Percentiles rank a stretch among this genome's conserved stretches.
Conservation (phyloP, 345 rosid genomes). For the Eutrema heterophyllum region DNA sequence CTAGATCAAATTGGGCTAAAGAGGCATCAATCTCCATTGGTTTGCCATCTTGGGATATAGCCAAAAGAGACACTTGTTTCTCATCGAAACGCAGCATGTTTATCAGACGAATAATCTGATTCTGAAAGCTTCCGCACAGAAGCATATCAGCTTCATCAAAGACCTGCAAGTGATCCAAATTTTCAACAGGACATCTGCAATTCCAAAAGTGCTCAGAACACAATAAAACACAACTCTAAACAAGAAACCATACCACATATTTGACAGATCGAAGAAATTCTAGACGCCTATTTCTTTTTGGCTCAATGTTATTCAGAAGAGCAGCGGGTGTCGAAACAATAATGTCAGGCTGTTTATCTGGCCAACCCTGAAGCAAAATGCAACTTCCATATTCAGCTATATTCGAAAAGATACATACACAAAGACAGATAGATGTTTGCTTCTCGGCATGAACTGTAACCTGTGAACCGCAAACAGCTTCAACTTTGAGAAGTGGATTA, state of each 20-base stretch:
- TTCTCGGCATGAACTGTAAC: conserved; percentile 27
- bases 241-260: conserved; percentile 59
- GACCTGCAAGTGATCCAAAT: conserved; percentile 47
- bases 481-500: conserved; percentile 55
- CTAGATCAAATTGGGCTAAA: conserved; percentile 17
- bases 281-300: conserved; percentile 40
- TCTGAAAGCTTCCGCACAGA: conserved; percentile 83
- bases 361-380: conserved; percentile 78
- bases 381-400: conserved; percentile 2
- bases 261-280: conserved; percentile 64
- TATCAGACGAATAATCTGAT: conserved; percentile 75
- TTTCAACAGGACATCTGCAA: not conserved
- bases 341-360: conserved; percentile 59
- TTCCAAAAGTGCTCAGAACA: not conserved
- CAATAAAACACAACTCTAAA: conserved; percentile 34
- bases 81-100: conserved; percentile 83
- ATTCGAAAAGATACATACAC: not conserved
- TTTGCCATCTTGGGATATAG: conserved; percentile 29
- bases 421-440: not conserved
- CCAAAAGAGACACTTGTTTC: conserved; percentile 55
- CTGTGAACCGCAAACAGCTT: conserved; percentile 75
- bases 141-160: conserved; percentile 99
- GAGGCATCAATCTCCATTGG: conserved; percentile 31
- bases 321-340: conserved; percentile 92
- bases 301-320: conserved; percentile 72